Percentiles rank a stretch among this genome's conserved stretches.
Evolutionary conservation across 352 stramenopile species (phyloP).

Genomic region (Globisporangium cylindrosporum): DNA sequence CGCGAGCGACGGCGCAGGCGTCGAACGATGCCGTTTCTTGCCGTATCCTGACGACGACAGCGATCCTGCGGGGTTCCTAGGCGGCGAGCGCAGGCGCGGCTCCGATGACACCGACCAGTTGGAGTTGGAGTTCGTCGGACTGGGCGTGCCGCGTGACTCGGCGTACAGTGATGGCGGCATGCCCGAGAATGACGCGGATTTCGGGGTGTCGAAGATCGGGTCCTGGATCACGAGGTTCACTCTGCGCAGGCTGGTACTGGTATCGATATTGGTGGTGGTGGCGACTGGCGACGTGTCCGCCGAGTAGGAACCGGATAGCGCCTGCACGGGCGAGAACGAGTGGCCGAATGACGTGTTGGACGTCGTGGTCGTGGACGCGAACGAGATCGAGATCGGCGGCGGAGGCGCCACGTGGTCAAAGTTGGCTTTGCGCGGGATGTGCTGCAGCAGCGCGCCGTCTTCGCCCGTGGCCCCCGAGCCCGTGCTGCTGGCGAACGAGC

Average conservation of each 20-base stretch:
- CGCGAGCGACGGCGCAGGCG: conserved; percentile 38
- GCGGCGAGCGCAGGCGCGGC: conserved; percentile 3
- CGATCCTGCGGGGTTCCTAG: not conserved
- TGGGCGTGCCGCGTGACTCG: conserved; percentile 4
- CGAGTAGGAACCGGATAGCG: not conserved
- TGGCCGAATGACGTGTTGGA: conserved; percentile 2
- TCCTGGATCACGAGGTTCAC: conserved; percentile 7
- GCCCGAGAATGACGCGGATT: conserved; percentile 4
- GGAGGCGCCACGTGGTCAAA: conserved; percentile 9
- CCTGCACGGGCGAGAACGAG: conserved; percentile 5
- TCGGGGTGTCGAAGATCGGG: not conserved
- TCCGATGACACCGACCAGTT: conserved; percentile 9
- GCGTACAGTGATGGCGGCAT: not conserved
- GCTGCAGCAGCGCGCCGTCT: conserved; percentile 11
- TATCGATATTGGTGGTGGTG: not conserved
- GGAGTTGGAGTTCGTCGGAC: conserved; percentile 11
- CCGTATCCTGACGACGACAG: conserved; percentile 14
- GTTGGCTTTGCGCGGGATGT: conserved; percentile 10
- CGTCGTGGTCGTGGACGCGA: conserved; percentile 4
- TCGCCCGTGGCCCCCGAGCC: conserved; percentile 5
- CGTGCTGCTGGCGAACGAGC: conserved; percentile 15
- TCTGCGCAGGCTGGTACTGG: not conserved
- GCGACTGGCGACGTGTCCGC: not conserved
- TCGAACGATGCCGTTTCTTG: conserved; percentile 46
- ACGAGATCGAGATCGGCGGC: conserved; percentile 9